Conservation (phyloP, 148 eudicot species). For the Rhododendron ferrugineum region DNA sequence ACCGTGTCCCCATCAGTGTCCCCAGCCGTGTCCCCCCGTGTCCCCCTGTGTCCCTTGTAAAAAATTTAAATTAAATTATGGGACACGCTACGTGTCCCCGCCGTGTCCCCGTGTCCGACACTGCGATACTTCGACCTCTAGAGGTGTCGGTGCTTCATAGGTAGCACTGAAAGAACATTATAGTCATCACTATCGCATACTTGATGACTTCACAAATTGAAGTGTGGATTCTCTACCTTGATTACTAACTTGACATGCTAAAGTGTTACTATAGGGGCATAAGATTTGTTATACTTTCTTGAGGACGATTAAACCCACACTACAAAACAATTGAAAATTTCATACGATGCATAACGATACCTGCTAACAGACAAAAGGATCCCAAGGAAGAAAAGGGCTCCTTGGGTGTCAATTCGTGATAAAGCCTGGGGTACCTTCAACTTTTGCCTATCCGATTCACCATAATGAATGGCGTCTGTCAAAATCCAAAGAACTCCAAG, state of each 20-base stretch:
- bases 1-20: too few species aligned
- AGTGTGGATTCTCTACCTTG: background rate
- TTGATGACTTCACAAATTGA: background rate
- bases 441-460: conserved; percentile 82
- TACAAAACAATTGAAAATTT: background rate
- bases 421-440: conserved; percentile 97
- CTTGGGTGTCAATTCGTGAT: conserved; percentile 98
- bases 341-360: conserved; percentile 24
- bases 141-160: too few species aligned
- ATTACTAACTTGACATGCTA: background rate
- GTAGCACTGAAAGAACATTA: background rate
- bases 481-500: conserved; percentile 95
- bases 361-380: conserved; percentile 95
- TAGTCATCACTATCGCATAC: background rate
- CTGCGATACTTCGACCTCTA: too few species aligned
- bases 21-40: too few species aligned
- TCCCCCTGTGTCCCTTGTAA: too few species aligned
- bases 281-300: background rate
- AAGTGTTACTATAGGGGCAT: background rate
- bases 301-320: too few species aligned
- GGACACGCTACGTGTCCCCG: too few species aligned
- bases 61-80: too few species aligned
- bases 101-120: too few species aligned
- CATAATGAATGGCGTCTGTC: conserved; percentile 96
- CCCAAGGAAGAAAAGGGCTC: conserved; percentile 94